These are phyloP conservation scores for Aspergillus hortae DNA, from an alignment of 2,329 filamentous ascomycete species.

Conservation along the genomic window DNA sequence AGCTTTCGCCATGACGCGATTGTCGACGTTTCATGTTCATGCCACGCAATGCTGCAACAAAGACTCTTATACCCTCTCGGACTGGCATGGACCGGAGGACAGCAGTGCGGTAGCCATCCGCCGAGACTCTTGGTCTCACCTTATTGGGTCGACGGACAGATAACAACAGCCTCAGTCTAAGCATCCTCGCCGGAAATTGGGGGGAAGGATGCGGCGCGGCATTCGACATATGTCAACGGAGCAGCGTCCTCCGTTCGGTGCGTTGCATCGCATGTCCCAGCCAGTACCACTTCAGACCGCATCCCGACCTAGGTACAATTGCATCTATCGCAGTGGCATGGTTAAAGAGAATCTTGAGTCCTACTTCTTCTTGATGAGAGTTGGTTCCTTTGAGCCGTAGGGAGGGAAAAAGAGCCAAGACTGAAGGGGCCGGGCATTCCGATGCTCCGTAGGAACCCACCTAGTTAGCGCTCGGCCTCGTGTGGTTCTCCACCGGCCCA, in stretches of 20 bases:
- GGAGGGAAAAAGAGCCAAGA: neutral
- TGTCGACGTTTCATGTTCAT: no score
- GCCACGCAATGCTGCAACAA: no score
- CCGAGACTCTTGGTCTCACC: slow-evolving; percentile 3
- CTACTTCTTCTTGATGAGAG: no score
- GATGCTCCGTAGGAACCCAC: neutral
- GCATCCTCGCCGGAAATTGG: neutral
- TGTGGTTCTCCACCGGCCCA: neutral
- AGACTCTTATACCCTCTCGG: no score
- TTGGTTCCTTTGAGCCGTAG: no score
- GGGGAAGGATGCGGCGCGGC: neutral
- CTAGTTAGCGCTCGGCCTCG: neutral
- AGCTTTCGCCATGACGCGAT: no score
- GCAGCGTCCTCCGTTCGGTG: neutral
- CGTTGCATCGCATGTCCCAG: neutral
- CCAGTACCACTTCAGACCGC: no score
- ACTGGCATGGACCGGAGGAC: no score
- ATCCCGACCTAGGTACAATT: neutral
- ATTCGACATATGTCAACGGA: neutral
- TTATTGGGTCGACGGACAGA: neutral
- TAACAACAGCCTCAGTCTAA: neutral
- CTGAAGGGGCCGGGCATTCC: neutral
- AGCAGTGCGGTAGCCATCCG: neutral
- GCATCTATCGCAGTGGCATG: neutral
- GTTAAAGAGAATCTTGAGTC: neutral